Percentiles rank a stretch among this genome's conserved stretches.
Conservation (phyloP, 1,139 yeast species). For the Pichiaceae sp. region DNA sequence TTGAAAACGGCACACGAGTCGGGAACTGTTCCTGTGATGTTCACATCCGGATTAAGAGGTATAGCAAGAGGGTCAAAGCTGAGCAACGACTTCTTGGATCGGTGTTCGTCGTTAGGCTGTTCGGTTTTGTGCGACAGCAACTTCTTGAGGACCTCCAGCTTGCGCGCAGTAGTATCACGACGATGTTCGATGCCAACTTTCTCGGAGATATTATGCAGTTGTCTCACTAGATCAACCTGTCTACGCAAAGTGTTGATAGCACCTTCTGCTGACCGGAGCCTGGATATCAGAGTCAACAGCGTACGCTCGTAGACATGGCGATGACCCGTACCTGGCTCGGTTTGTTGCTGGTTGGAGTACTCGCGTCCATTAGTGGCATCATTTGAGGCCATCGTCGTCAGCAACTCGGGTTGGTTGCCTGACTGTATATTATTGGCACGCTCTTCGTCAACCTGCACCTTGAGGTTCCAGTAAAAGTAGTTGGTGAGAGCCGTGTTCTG, state of each 20-base stretch:
- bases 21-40: constrained; percentile 68
- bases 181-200: constrained; percentile 21
- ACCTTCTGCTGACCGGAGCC: constrained; percentile 15
- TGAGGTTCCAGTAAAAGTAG: constrained; percentile 85
- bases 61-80: constrained; percentile 51
- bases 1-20: constrained; percentile 83
- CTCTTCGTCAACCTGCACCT: constrained; percentile 78
- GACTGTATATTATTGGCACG: constrained; percentile 9
- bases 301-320: constrained; percentile 18
- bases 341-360: constrained; percentile 1
- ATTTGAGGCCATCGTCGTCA: neutral
- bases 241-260: constrained; percentile 16
- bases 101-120: neutral
- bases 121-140: constrained; percentile 23
- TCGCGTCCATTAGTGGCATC: constrained; percentile 1
- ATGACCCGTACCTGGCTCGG: neutral
- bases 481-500: constrained; percentile 64
- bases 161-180: constrained; percentile 50
- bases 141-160: constrained; percentile 37
- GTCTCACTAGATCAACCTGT: constrained; percentile 23
- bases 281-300: constrained; percentile 19
- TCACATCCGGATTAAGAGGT: constrained; percentile 64
- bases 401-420: neutral
- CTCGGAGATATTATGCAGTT: constrained; percentile 21
- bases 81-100: constrained; percentile 22